Base-by-base conservation (phyloP, 129 eudicot species). In the Silybum marianum region DNA sequence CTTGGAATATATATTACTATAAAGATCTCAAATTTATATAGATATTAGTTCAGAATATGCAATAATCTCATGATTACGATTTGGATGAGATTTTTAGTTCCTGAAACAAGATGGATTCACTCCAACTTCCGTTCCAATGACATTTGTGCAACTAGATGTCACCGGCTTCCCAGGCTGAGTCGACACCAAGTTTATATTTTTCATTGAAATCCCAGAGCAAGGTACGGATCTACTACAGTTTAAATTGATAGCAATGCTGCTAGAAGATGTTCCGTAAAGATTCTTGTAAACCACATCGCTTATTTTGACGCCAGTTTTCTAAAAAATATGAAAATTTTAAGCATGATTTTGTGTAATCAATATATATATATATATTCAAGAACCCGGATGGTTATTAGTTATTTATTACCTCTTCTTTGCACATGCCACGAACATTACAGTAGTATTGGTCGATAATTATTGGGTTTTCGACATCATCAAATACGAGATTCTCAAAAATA, bases 361-460 rank as follows among this genome's bases (percentile, higher is more conserved):
- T 28, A 3, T 32, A 42, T 28, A 78, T 34, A 71, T 18, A 21
- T 68, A 42, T 63, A 73, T 62, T 54, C 21, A 46, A 71, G 39
- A 22, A 39, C 23, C 6, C 1, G 13, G 71, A 34, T 44, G 36
- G 30, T 72, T 73, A 28, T n/a, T n/a, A n/a, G n/a, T n/a, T n/a
- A n/a, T n/a, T n/a, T n/a, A n/a, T 67, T 76, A 84, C 90, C 87
- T 16, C 22, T 82, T 84, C 85, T 70, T 78, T 26, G 85, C 93
- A 86, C 18, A 63, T 67, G 9, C 88, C 86, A 0, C 86, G 84
- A 0, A 86, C 83, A 3, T 77, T 81, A 23, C 94, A 90, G 42
- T 88, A 93, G 75, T 88, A 81, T 82, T 93, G 97, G 86, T 91
- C 98, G 38, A 93, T 93, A 74, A 93, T 90, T 65, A 93, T 79